Evolutionary conservation across 176 grass and related monocot species (phyloP), one percentile per base, ranked within the genome.

Genomic region (Lolium rigidum): DNA sequence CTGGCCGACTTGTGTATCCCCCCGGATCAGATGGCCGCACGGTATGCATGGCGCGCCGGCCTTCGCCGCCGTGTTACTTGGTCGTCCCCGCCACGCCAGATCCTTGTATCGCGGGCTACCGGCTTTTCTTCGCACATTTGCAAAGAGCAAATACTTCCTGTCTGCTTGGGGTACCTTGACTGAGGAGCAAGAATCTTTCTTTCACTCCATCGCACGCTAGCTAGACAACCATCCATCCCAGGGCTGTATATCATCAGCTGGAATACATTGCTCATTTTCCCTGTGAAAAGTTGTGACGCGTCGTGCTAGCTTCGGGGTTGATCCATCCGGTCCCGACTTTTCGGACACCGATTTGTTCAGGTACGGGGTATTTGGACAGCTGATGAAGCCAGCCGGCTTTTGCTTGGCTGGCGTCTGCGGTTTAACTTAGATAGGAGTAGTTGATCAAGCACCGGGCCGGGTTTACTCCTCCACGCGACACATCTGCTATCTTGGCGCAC

Each of bases 131-230:
- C 4, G 22, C 13, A 31, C 28, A 56, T 72, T 18, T 82, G 79
- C 79, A 76, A 76, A 54, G 24, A 54, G 48, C 73, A 4, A 72
- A 78, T 86, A 86, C 54, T 64, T 72, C 72, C 54, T 82, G 83
- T 61, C 75, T 43, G 48, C 22, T 22, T 43, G 35, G 15, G 14
- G 10, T 46, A 1, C 83, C 76, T 89, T 84, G 67, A 47, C 57
- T 8, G 21, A 46, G 31, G 31, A 46, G 68, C 48, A 66, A 57
- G 82, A 75, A 80, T 80, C 31, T 89, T 55, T 46, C 78, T 81
- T 65, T 72, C 64, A 70, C 20, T 72, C 52, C 49, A 69, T 24
- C 49, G 59, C 87, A 47, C 31, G 31, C 31, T 28, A 28, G 26
- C 26, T 28, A 31, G 5, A 26, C 58, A 65, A 46, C 20, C 26